phyloP scores from a whole-genome alignment of 306 rosid genomes.

The Herpetospermum pedunculosum region DNA sequence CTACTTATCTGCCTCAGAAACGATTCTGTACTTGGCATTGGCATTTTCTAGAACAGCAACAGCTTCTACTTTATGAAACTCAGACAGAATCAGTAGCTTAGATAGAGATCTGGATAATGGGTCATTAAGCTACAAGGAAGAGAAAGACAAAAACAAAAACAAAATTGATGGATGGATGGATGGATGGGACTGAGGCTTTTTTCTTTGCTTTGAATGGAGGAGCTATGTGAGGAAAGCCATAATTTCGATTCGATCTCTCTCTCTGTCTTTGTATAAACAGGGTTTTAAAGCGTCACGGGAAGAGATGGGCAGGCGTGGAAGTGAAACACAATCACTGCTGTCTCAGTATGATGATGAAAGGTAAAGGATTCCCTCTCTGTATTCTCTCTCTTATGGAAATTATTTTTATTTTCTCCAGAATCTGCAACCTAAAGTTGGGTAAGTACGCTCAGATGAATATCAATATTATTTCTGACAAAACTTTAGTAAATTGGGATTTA shows the following conservation, averaged over 20 bases:
- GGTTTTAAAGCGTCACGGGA: conserved; percentile 11
- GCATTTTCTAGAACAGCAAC: conserved; percentile 25
- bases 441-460: conserved; percentile 4
- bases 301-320: neutral
- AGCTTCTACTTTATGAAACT: neutral
- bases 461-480: conserved; percentile 4
- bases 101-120: neutral
- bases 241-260: neutral
- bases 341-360: conserved; percentile 7
- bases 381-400: neutral
- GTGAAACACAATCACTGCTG: conserved; percentile 8
- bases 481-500: neutral
- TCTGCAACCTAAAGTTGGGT: neutral
- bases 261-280: neutral
- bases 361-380: conserved; percentile 1
- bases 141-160: conserved; percentile 5
- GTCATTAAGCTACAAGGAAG: neutral
- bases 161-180: neutral
- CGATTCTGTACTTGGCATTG: conserved; percentile 38
- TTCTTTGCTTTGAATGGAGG: neutral
- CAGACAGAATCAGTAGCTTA: neutral
- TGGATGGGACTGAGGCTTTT: neutral
- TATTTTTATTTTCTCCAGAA: neutral
- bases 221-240: neutral
- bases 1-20: conserved; percentile 48